Percentiles rank a stretch among this genome's conserved stretches.
These are phyloP conservation scores for Lachancea dasiensis DNA, from an alignment of 805 yeast species.

Conservation along the genomic window DNA sequence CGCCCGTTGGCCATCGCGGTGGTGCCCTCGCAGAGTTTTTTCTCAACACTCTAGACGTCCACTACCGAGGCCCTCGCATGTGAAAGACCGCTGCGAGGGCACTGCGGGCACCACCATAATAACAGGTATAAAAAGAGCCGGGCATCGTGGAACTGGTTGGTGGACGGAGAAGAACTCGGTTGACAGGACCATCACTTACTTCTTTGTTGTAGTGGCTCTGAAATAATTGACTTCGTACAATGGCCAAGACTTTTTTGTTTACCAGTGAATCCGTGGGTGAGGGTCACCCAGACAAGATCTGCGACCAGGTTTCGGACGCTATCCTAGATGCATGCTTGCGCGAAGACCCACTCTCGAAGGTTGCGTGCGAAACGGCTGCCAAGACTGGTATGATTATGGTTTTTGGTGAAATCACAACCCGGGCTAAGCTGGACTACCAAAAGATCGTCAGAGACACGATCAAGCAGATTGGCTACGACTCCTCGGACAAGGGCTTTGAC, in stretches of 20 bases:
- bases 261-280: conserved; percentile 91
- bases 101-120: neutral
- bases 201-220: neutral
- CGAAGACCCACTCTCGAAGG: conserved; percentile 95
- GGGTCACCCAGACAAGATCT: conserved; percentile 93
- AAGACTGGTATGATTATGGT: conserved; percentile 99
- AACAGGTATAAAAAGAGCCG: conserved; percentile 1
- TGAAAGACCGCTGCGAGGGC: conserved; percentile 2
- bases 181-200: too few species aligned
- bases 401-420: conserved; percentile 98
- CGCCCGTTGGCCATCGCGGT: too few species aligned
- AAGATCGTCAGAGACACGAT: conserved; percentile 97
- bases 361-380: conserved; percentile 98
- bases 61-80: neutral
- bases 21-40: too few species aligned
- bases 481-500: conserved; percentile 94
- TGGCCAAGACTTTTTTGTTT: conserved; percentile 45
- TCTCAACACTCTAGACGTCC: too few species aligned
- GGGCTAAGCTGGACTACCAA: conserved; percentile 92
- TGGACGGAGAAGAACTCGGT: too few species aligned
- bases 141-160: too few species aligned
- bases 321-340: conserved; percentile 95
- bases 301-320: conserved; percentile 99
- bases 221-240: neutral
- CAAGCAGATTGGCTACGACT: conserved; percentile 97